Evolutionary conservation across 805 yeast genomes (phyloP), one percentile per base, ranked within the genome.

Genomic region (Yarrowia sp.): DNA sequence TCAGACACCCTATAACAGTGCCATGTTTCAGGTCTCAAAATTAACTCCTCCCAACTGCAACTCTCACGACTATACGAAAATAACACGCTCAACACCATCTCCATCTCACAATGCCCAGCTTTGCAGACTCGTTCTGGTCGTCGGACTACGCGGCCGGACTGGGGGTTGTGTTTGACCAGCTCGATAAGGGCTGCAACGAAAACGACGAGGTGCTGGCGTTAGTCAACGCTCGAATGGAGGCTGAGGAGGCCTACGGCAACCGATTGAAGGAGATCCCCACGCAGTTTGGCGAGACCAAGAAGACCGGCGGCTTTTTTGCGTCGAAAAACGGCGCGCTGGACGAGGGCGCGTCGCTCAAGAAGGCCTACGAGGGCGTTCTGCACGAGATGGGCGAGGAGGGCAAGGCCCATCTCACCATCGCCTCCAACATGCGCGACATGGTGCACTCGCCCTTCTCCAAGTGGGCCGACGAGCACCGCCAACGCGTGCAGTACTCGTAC

Each of bases 61-160:
- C 24, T 4, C 29, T 42, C 38, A 38, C 42, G 42, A 21, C 36
- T 46, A 29, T 24, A 46, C 35, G 35, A 31, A 47, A 47, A 47
- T 32, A 47, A 47, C 38, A 31, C 38, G 55, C 25, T 29, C 27
- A n/a, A 47, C 55, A 18, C 25, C 29, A 47, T 25, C 25, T 14
- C 21, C 38, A 47, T 19, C 27, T 27, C 29, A 22, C 46, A 5
- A 76, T 76, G 78, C 73, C 82, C 8, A 82, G 89, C 19, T 87
- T 88, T 74, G 84, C 89, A 4, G 90, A 86, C 67, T 82, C 85
- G 67, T 88, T 88, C 74, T 88, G 96, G 96, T 79, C 90, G 7
- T 77, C 77, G 27, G 92, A 87, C 69, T 84, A 85, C 68, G 74
- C 78, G 13, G 74, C 80, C n/a, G 85, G 79, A 21, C 64, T 76